A percentile compares a stretch with the other conserved stretches of the same genome.
These are phyloP conservation scores for Mortierella antarctica DNA, from an alignment of 192 early-diverging fungal genomes.

Conservation along the genomic window DNA sequence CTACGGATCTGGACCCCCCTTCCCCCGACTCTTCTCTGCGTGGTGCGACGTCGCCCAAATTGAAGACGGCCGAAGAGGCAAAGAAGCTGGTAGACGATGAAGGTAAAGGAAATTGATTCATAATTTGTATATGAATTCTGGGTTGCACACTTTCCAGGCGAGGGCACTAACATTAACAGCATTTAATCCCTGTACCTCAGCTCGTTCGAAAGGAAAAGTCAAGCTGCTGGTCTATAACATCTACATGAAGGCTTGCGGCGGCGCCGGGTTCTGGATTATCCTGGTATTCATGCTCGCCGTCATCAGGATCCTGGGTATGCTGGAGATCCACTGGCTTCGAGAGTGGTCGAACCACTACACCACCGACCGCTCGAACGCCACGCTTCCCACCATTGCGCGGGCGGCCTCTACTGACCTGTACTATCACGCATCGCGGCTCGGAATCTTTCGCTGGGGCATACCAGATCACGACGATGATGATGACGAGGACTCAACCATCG, in stretches of 20 bases:
- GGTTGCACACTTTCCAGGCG: not conserved
- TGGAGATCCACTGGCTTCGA: constrained; percentile 76
- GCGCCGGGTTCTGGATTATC: constrained; percentile 68
- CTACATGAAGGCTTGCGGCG: constrained; percentile 79
- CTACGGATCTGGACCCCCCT: constrained; percentile 26
- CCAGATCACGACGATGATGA: not conserved
- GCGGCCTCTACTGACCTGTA: not conserved
- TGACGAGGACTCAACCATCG: constrained; percentile 11
- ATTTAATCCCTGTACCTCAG: constrained; percentile 15
- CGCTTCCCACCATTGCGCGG: not conserved
- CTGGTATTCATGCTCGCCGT: constrained; percentile 53
- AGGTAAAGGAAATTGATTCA: constrained; percentile 15
- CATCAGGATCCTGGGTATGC: constrained; percentile 60
- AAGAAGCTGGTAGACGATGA: constrained; percentile 60
- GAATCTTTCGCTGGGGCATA: not conserved
- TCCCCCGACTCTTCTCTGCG: constrained; percentile 27
- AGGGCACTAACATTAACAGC: not conserved
- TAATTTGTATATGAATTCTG: not conserved
- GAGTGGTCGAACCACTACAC: constrained; percentile 56
- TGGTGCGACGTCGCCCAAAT: constrained; percentile 10
- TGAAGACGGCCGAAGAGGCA: constrained; percentile 30
- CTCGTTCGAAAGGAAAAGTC: constrained; percentile 82
- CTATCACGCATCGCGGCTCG: not conserved
- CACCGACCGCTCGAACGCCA: not conserved
- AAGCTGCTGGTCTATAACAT: constrained; percentile 76